Conservation (phyloP, 352 stramenopile genomes). For the Globisporangium alternatum region DNA sequence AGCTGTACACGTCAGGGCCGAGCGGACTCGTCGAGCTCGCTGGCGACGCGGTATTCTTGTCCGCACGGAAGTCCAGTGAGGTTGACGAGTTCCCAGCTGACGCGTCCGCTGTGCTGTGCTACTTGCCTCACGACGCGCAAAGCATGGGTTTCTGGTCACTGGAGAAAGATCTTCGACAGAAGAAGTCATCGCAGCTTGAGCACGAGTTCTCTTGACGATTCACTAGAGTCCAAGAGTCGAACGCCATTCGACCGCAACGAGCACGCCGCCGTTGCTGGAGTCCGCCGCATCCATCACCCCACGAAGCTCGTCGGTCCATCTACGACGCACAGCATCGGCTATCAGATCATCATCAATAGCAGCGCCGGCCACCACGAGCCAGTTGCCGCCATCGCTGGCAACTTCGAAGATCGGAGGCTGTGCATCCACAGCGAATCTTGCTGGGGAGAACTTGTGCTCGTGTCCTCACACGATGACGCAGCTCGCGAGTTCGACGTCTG, state of each 20-base stretch:
- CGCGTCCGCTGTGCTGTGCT: background rate
- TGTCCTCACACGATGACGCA: no score
- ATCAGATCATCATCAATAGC: no score
- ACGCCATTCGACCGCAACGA: no score
- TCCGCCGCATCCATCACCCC: no score
- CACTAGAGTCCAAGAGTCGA: background rate
- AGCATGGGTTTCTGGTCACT: background rate
- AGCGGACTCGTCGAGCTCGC: conserved; percentile 42
- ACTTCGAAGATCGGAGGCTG: conserved; percentile 7
- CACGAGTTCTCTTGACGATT: background rate
- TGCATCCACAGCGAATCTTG: conserved; percentile 20
- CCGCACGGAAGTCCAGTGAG: background rate
- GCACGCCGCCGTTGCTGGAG: background rate
- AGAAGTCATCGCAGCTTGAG: background rate
- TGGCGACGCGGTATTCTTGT: conserved; percentile 26
- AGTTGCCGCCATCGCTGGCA: no score
- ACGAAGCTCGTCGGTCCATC: no score
- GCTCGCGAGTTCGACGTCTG: no score
- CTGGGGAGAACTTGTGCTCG: conserved; percentile 20
- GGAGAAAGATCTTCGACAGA: background rate
- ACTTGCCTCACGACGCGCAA: background rate
- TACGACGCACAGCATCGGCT: no score
- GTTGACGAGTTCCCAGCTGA: background rate
- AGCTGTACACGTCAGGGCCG: conserved; percentile 46
- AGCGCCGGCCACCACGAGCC: background rate